A percentile compares a stretch with the other conserved stretches of the same genome.
These are phyloP conservation scores for Trypanosoma avium DNA, from an alignment of 208 protist species.

Conservation along the genomic window DNA sequence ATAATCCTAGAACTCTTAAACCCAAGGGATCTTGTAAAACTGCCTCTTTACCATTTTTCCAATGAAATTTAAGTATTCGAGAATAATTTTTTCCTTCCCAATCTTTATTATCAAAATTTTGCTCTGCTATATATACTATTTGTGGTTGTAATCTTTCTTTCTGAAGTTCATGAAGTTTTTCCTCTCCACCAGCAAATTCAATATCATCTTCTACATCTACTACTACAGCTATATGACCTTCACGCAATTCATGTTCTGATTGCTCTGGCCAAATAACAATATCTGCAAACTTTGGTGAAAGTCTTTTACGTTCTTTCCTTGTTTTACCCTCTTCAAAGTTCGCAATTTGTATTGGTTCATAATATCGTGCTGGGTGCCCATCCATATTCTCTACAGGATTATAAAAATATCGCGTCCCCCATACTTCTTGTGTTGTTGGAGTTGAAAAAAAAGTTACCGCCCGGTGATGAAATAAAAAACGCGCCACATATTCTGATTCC, in stretches of 20 bases:
- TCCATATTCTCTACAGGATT: slow-evolving; percentile 30
- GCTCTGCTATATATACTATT: slow-evolving; percentile 65
- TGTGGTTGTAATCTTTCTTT: slow-evolving; percentile 45
- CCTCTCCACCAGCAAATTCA: slow-evolving; percentile 35
- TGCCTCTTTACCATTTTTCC: slow-evolving; percentile 29
- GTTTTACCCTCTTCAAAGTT: slow-evolving; percentile 39
- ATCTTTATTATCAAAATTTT: slow-evolving; percentile 57
- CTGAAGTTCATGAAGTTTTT: slow-evolving; percentile 31
- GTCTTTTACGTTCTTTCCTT: slow-evolving; percentile 43
- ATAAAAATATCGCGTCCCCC: slow-evolving; percentile 37
- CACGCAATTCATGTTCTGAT: not conserved
- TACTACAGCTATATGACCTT: slow-evolving; percentile 56
- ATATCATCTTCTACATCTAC: slow-evolving; percentile 60
- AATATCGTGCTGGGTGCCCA: not conserved
- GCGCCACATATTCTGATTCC: slow-evolving; percentile 44
- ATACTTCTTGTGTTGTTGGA: slow-evolving; percentile 29
- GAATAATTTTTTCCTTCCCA: slow-evolving; percentile 60
- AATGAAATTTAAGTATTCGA: slow-evolving; percentile 45
- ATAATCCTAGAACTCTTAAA: slow-evolving; percentile 30
- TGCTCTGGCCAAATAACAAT: slow-evolving; percentile 38
- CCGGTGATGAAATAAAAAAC: slow-evolving; percentile 50
- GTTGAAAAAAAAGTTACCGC: slow-evolving; percentile 30
- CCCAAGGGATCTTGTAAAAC: slow-evolving; percentile 31
- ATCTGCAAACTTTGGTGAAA: slow-evolving; percentile 42
- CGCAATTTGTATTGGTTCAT: not conserved